Evolutionary conservation across 108 stramenopile species (phyloP).

Genomic region (Nitzschia sp.): DNA sequence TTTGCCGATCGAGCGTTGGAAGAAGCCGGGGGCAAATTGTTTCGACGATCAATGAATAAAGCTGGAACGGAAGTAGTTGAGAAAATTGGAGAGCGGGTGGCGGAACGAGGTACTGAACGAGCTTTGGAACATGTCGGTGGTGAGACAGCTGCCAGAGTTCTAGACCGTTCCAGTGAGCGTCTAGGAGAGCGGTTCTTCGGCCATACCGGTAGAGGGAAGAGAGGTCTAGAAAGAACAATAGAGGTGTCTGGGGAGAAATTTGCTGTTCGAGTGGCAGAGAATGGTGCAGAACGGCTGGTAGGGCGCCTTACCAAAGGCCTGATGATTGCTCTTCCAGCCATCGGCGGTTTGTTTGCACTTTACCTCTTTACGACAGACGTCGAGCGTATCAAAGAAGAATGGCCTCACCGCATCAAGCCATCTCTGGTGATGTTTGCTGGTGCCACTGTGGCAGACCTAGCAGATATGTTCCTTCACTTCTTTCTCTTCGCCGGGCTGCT

Average conservation of each 20-base stretch:
- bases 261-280: not conserved
- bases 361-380: slow-evolving; percentile 13
- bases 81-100: slow-evolving; percentile 1
- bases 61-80: not conserved
- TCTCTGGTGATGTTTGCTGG: slow-evolving; percentile 13
- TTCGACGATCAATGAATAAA: not conserved
- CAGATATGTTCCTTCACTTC: slow-evolving; percentile 13
- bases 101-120: slow-evolving; percentile 5
- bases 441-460: slow-evolving; percentile 1
- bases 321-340: slow-evolving; percentile 14
- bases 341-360: slow-evolving; percentile 18
- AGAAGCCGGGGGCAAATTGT: not conserved
- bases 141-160: not conserved
- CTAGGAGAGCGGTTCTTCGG: not conserved
- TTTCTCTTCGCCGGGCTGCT: slow-evolving; percentile 7
- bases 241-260: not conserved
- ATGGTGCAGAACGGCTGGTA: not conserved
- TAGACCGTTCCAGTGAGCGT: not conserved
- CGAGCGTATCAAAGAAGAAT: slow-evolving; percentile 17
- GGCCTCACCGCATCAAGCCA: not conserved
- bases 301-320: not conserved
- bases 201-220: not conserved
- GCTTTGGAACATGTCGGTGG: not conserved
- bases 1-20: slow-evolving; percentile 6
- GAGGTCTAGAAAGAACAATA: not conserved